These are phyloP conservation scores for Aspergillus texensis DNA, from an alignment of 2,329 filamentous ascomycete genomes.

Conservation along the genomic window DNA sequence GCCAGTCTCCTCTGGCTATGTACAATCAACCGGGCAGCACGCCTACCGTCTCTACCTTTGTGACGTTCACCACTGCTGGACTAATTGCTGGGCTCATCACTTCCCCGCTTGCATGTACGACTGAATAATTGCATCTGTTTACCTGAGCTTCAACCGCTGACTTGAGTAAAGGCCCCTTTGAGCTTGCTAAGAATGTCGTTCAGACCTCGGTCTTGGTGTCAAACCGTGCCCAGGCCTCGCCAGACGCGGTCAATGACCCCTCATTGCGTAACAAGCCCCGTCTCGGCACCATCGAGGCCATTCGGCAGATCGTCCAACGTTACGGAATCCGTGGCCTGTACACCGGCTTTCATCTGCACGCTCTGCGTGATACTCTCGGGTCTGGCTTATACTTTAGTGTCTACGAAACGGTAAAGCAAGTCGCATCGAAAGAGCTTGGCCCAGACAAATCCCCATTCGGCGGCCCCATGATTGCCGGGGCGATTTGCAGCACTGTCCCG, in stretches of 20 bases:
- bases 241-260: conserved; percentile 36
- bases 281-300: conserved; percentile 46
- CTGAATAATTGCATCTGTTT: not conserved
- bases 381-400: conserved; percentile 51
- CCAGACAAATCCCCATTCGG: conserved; percentile 47
- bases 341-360: conserved; percentile 49
- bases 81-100: conserved; percentile 45
- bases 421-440: conserved; percentile 47
- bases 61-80: conserved; percentile 48
- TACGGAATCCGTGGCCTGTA: conserved; percentile 49
- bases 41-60: conserved; percentile 43
- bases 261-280: conserved; percentile 42
- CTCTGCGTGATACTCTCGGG: conserved; percentile 49
- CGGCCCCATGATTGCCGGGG: conserved; percentile 48
- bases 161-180: conserved; percentile 44
- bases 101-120: conserved; percentile 49
- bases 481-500: conserved; percentile 50
- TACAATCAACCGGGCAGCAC: conserved; percentile 47
- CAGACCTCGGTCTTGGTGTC: conserved; percentile 52
- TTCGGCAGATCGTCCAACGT: conserved; percentile 46
- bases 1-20: conserved; percentile 42
- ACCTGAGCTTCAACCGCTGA: not conserved
- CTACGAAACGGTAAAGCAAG: conserved; percentile 52
- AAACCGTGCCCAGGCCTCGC: conserved; percentile 41
- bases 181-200: conserved; percentile 52